Evolutionary conservation across 306 rosid genomes (phyloP).

Genomic region (Vigna nakashimae): DNA sequence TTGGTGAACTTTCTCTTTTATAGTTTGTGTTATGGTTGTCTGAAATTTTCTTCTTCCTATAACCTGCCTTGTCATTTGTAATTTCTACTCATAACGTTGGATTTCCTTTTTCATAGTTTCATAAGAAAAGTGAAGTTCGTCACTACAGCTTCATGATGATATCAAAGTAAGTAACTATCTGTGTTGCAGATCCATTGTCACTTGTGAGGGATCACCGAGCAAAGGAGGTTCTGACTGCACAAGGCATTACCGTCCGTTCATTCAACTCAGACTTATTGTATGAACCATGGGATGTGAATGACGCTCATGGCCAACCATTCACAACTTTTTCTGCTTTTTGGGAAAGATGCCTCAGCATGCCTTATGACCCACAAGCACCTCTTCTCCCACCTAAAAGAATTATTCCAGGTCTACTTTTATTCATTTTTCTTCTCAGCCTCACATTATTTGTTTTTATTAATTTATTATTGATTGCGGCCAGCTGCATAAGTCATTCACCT

Average conservation of each 20-base stretch:
- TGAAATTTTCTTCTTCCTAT: conserved; percentile 16
- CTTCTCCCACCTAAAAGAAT: conserved; percentile 98
- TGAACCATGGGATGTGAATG: conserved; percentile 98
- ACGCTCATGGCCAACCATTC: conserved; percentile 83
- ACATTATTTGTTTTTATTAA: not conserved
- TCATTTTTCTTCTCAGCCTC: conserved; percentile 28
- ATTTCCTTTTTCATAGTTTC: conserved; percentile 33
- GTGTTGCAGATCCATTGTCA: conserved; percentile 85
- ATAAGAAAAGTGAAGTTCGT: conserved; percentile 14
- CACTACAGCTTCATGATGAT: conserved; percentile 19
- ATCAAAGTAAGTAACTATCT: conserved; percentile 13
- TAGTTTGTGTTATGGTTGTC: not conserved
- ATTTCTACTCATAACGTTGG: conserved; percentile 1
- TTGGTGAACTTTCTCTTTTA: not conserved
- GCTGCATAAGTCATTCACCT: conserved; percentile 4
- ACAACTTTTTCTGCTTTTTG: conserved; percentile 87
- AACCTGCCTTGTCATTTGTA: conserved; percentile 4
- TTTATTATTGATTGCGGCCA: conserved; percentile 19
- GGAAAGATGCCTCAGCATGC: conserved; percentile 99
- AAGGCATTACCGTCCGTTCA: conserved; percentile 86
- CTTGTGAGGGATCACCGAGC: conserved; percentile 90
- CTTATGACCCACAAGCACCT: conserved; percentile 96
- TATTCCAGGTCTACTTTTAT: conserved; percentile 67
- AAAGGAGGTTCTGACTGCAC: conserved; percentile 82
- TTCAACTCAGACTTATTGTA: conserved; percentile 93